Percentiles rank a stretch among this genome's conserved stretches.
phyloP scores from a whole-genome alignment of 352 stramenopile species.

The Pythium myriotylum region DNA sequence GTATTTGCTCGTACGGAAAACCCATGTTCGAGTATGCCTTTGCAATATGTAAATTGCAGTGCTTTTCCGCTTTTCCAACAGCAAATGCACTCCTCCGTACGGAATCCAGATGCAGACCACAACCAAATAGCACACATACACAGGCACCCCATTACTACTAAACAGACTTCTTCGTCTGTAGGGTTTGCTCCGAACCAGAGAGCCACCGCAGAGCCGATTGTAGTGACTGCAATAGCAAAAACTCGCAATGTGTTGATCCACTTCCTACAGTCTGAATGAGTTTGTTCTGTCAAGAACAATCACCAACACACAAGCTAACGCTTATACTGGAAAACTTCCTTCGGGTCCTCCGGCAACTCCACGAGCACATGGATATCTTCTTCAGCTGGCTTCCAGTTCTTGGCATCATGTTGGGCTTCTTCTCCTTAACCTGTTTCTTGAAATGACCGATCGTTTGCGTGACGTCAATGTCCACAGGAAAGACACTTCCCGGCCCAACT shows the following conservation, averaged over 20 bases:
- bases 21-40: constrained; percentile 5
- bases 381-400: constrained; percentile 1
- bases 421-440: constrained; percentile 31
- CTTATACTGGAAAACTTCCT: constrained; percentile 7
- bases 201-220: constrained; percentile 9
- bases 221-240: constrained; percentile 8
- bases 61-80: constrained; percentile 11
- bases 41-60: constrained; percentile 8
- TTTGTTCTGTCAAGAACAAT: constrained; percentile 7
- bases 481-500: constrained; percentile 22
- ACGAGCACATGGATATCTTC: constrained; percentile 27
- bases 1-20: constrained; percentile 7
- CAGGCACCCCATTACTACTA: constrained; percentile 6
- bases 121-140: constrained; percentile 16
- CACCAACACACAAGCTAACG: constrained; percentile 1
- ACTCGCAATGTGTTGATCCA: constrained; percentile 7
- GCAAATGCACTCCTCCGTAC: constrained; percentile 10
- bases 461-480: constrained; percentile 21
- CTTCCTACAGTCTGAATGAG: constrained; percentile 11
- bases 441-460: constrained; percentile 20
- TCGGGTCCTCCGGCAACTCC: constrained; percentile 14
- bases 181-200: constrained; percentile 7
- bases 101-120: constrained; percentile 9
- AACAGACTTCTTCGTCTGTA: constrained; percentile 13
- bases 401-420: constrained; percentile 14